Evolutionary conservation across 1,284 basidiomycete genomes (phyloP).

Genomic region (Coniferiporia sulphurascens): DNA sequence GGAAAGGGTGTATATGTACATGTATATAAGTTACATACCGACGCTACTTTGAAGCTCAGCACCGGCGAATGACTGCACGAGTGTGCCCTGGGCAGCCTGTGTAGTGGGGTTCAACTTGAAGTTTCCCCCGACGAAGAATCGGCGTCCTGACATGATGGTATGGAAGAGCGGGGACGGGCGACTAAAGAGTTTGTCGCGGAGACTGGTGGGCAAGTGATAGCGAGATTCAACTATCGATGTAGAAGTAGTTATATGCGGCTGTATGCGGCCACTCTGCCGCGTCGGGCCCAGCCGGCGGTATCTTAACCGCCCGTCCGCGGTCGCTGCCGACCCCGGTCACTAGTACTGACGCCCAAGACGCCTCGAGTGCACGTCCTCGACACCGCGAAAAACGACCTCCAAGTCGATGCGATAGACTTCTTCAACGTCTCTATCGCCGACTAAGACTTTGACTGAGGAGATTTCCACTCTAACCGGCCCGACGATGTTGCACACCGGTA

Average conservation of each 20-base stretch:
- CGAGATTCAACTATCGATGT: not conserved
- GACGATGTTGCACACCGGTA: not conserved
- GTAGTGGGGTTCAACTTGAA: constrained; percentile 92
- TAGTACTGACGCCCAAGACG: no score
- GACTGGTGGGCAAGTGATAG: no score
- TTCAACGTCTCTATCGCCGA: not conserved
- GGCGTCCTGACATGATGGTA: constrained; percentile 38
- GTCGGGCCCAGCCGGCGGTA: not conserved
- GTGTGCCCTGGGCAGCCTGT: constrained; percentile 54
- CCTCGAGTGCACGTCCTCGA: no score
- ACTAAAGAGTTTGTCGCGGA: no score
- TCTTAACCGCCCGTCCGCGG: not conserved
- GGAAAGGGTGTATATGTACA: no score
- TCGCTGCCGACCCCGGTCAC: not conserved
- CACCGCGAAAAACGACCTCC: not conserved
- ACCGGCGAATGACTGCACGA: constrained; percentile 69
- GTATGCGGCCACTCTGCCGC: not conserved
- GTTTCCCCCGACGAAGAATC: constrained; percentile 91
- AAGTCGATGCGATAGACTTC: not conserved
- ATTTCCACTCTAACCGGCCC: not conserved
- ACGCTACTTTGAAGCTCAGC: constrained; percentile 71
- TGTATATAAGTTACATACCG: no score
- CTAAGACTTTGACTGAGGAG: not conserved
- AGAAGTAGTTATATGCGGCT: constrained; percentile 2
- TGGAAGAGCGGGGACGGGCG: not conserved